Evolutionary conservation across 208 protist species (phyloP).

Genomic region (Lotmaria passim): DNA sequence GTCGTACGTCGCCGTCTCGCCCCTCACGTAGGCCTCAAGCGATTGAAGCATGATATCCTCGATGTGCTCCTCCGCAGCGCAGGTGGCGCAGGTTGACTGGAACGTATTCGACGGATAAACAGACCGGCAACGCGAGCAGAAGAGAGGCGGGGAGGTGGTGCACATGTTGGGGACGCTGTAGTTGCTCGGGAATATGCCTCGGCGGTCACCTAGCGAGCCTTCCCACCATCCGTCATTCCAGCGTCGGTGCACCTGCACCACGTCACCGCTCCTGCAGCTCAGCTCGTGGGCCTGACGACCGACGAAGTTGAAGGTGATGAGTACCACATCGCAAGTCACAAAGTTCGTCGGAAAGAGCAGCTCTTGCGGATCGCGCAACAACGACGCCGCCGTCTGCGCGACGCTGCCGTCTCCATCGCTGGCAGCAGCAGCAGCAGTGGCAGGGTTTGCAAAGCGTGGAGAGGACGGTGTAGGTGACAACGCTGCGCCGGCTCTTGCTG

Average conservation of each 20-base stretch:
- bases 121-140: conserved; percentile 70
- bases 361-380: conserved; percentile 2
- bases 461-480: background rate
- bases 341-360: conserved; percentile 76
- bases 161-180: conserved; percentile 76
- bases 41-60: conserved; percentile 49
- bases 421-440: background rate
- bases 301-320: conserved; percentile 58
- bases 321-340: conserved; percentile 76
- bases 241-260: conserved; percentile 72
- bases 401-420: background rate
- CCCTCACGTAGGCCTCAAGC: conserved; percentile 48
- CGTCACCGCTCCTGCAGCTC: conserved; percentile 49
- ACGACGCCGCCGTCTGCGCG: background rate
- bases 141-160: conserved; percentile 60
- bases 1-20: conserved; percentile 21
- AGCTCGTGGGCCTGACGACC: conserved; percentile 53
- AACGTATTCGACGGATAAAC: conserved; percentile 29
- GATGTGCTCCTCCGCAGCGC: conserved; percentile 43
- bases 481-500: background rate
- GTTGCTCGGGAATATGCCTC: conserved; percentile 89
- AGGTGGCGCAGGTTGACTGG: conserved; percentile 38
- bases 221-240: conserved; percentile 94
- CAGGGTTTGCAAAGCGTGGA: conserved; percentile 24
- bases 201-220: conserved; percentile 54